Conservation (phyloP, 2,329 filamentous ascomycete genomes). For the Monilinia aucupariae region DNA sequence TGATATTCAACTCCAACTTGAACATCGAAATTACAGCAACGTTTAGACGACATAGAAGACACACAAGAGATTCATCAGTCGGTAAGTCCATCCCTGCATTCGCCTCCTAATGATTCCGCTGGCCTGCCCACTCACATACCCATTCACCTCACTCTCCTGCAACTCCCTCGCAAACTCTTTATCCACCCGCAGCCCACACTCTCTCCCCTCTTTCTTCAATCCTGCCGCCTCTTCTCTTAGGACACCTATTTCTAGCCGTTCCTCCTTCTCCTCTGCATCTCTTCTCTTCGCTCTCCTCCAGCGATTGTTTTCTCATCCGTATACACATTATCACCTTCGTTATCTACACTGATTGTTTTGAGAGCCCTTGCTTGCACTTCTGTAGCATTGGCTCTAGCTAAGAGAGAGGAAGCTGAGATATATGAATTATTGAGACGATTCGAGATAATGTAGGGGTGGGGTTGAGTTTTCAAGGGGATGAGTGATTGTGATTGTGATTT, state of each 20-base stretch:
- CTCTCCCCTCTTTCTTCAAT: conserved; percentile 27
- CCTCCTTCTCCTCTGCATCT: conserved; percentile 20
- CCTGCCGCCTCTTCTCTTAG: conserved; percentile 28
- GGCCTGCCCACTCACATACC: not conserved
- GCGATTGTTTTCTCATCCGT: not conserved
- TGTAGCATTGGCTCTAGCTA: conserved; percentile 20
- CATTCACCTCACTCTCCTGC: conserved; percentile 22
- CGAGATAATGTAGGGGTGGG: no score
- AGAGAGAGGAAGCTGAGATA: conserved; percentile 23
- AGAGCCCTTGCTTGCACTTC: conserved; percentile 25
- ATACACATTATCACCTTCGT: not conserved
- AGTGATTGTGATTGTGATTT: not conserved
- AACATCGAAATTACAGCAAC: not conserved
- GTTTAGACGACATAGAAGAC: not conserved
- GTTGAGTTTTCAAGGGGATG: no score
- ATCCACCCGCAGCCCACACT: conserved; percentile 27
- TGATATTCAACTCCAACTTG: not conserved
- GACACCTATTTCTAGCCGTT: conserved; percentile 18
- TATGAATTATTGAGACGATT: conserved; percentile 24
- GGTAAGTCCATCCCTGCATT: not conserved
- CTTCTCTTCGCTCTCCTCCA: conserved; percentile 12
- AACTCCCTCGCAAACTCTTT: conserved; percentile 28
- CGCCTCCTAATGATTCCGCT: not conserved
- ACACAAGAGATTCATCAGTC: not conserved
- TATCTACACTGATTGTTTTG: not conserved